A percentile compares a stretch with the other conserved stretches of the same genome.
Conservation (phyloP, 306 rosid genomes). For the Chamaecrista fasciculata region DNA sequence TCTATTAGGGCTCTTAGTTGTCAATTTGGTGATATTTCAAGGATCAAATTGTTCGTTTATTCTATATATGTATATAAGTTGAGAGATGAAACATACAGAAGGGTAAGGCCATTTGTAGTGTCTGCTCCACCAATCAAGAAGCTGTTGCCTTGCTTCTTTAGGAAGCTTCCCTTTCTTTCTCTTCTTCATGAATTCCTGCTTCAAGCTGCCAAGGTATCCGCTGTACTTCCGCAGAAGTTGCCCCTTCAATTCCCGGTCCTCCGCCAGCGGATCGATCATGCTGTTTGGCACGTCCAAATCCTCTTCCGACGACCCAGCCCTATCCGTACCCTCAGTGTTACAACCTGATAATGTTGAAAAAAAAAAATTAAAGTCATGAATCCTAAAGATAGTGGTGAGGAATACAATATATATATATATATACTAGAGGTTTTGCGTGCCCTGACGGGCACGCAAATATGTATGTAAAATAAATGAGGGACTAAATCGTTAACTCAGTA, state of each 20-base stretch:
- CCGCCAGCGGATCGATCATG: conserved; percentile 70
- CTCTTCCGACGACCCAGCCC: conserved; percentile 70
- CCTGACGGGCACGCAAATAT: too few species aligned
- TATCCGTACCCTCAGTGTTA: conserved; percentile 41
- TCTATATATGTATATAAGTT: not conserved
- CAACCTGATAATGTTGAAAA: conserved; percentile 37
- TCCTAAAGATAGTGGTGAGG: too few species aligned
- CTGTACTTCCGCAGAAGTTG: conserved; percentile 89
- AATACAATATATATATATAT: too few species aligned
- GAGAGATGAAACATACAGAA: conserved; percentile 46
- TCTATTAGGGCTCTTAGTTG: too few species aligned
- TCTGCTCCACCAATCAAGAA: conserved; percentile 96
- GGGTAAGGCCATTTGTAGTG: conserved; percentile 99
- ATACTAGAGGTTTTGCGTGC: too few species aligned
- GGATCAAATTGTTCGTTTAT: too few species aligned
- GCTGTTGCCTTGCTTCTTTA: conserved; percentile 88
- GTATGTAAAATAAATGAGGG: too few species aligned
- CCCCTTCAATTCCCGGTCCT: conserved; percentile 74
- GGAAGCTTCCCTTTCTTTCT: conserved; percentile 94
- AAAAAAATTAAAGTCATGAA: too few species aligned
- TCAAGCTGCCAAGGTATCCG: conserved; percentile 84
- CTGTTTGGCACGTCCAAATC: conserved; percentile 56
- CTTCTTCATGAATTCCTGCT: conserved; percentile 96
- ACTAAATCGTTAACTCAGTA: too few species aligned
- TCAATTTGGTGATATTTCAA: too few species aligned